These are phyloP conservation scores for Fomitopsis betulina DNA, from an alignment of 1,284 basidiomycete species.

Conservation along the genomic window DNA sequence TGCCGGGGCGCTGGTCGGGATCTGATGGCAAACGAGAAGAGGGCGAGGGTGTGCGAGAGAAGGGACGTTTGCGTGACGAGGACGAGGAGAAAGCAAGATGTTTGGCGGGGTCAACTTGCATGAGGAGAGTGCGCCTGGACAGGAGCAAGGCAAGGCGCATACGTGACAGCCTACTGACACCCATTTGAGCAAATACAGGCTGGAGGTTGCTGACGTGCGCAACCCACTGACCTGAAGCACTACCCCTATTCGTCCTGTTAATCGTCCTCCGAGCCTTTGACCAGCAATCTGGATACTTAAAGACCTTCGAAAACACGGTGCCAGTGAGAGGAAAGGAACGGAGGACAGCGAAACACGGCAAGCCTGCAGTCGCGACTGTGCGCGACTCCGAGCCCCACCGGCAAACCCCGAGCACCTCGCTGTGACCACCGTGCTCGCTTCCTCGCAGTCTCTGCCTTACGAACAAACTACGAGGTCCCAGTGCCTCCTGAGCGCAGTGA, in stretches of 20 bases:
- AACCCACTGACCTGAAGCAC: neutral
- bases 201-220: neutral
- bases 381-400: too few species aligned
- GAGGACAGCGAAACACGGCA: neutral
- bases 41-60: conserved; percentile 12
- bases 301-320: neutral
- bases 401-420: too few species aligned
- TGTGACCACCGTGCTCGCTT: too few species aligned
- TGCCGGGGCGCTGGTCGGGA: conserved; percentile 18
- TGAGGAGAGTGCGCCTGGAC: conserved; percentile 50
- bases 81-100: conserved; percentile 17
- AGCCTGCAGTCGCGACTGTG: too few species aligned
- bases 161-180: conserved; percentile 7
- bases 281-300: neutral
- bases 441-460: too few species aligned
- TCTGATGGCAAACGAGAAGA: neutral
- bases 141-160: conserved; percentile 49
- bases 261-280: too few species aligned
- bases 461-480: too few species aligned
- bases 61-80: conserved; percentile 27
- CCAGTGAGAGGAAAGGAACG: neutral
- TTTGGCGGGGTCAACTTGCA: conserved; percentile 44
- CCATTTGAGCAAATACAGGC: neutral
- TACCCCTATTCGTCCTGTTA: neutral
- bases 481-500: too few species aligned